Evolutionary conservation across 768 basidiomycete genomes (phyloP).

Genomic region (Boletus sp.): DNA sequence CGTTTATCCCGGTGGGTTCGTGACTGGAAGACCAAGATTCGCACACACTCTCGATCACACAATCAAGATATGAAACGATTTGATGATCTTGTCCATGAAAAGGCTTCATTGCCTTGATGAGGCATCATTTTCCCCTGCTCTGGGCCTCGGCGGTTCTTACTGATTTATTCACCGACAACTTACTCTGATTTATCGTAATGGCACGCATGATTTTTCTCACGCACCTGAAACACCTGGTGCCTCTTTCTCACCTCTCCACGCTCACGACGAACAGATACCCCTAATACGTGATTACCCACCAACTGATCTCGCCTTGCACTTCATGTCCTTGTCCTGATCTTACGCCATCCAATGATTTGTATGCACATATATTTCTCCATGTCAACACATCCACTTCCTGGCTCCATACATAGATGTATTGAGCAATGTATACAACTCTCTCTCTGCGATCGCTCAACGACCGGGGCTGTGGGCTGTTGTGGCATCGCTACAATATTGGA

Average conservation of each 20-base stretch:
- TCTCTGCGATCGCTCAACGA: slow-evolving; percentile 8
- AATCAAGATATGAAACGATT: slow-evolving; percentile 47
- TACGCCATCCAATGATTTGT: slow-evolving; percentile 29
- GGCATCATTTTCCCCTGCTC: slow-evolving; percentile 10
- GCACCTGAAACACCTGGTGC: slow-evolving; percentile 13
- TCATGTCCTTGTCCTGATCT: slow-evolving; percentile 11
- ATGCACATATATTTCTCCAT: slow-evolving; percentile 24
- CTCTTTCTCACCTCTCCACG: slow-evolving; percentile 11
- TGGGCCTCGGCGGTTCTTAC: slow-evolving; percentile 5
- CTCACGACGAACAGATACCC: slow-evolving; percentile 32
- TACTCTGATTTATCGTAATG: slow-evolving; percentile 21
- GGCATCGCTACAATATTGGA: slow-evolving; percentile 16
- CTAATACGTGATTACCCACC: slow-evolving; percentile 32
- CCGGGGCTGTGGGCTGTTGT: slow-evolving; percentile 11
- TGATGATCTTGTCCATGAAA: slow-evolving; percentile 54
- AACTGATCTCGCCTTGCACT: slow-evolving; percentile 15
- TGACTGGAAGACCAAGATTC: slow-evolving; percentile 63
- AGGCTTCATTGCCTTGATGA: slow-evolving; percentile 33
- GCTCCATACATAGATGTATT: slow-evolving; percentile 6
- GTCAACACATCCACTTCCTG: slow-evolving; percentile 2
- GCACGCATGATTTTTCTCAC: slow-evolving; percentile 21
- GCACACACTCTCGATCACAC: slow-evolving; percentile 49
- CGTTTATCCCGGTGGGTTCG: slow-evolving; percentile 54
- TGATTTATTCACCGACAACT: slow-evolving; percentile 22
- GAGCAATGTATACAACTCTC: slow-evolving; percentile 14